These are phyloP conservation scores for Verticillium albo-atrum DNA, from an alignment of 2,329 filamentous ascomycete species.

Conservation along the genomic window DNA sequence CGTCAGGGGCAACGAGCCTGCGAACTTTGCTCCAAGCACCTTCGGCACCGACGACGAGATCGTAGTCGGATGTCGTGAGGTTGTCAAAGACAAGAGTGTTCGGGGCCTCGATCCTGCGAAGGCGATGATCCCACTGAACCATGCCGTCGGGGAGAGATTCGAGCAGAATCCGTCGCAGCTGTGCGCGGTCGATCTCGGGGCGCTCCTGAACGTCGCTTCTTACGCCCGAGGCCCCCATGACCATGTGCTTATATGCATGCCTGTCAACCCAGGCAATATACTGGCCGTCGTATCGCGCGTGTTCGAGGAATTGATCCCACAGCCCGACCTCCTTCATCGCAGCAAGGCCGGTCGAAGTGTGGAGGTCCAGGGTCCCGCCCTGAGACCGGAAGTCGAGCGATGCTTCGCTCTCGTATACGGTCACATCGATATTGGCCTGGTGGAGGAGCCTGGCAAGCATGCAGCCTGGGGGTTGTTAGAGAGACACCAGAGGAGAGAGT, in stretches of 20 bases:
- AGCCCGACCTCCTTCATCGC: constrained; percentile 46
- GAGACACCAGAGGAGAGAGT: background rate
- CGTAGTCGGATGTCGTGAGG: constrained; percentile 28
- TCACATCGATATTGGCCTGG: constrained; percentile 37
- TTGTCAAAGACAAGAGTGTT: constrained; percentile 33
- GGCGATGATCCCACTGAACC: constrained; percentile 40
- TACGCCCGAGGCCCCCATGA: constrained; percentile 16
- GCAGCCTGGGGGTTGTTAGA: constrained; percentile 23
- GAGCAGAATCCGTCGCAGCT: constrained; percentile 38
- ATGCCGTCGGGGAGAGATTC: constrained; percentile 38
- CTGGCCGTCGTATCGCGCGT: constrained; percentile 49
- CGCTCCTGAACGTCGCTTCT: constrained; percentile 27
- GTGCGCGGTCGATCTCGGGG: constrained; percentile 49
- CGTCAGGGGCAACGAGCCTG: constrained; percentile 25
- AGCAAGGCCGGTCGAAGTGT: constrained; percentile 43
- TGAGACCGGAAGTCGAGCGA: constrained; percentile 39
- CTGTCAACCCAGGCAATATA: constrained; percentile 41
- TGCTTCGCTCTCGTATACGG: constrained; percentile 45
- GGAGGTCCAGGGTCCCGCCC: constrained; percentile 51
- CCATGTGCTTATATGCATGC: constrained; percentile 27
- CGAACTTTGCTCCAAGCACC: constrained; percentile 32
- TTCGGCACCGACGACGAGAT: constrained; percentile 31
- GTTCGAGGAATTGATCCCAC: constrained; percentile 42
- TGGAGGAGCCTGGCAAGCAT: constrained; percentile 49
- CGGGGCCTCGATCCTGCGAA: constrained; percentile 30